Evolutionary conservation across 1,284 basidiomycete species (phyloP).

Genomic region (Leccinum laetum): DNA sequence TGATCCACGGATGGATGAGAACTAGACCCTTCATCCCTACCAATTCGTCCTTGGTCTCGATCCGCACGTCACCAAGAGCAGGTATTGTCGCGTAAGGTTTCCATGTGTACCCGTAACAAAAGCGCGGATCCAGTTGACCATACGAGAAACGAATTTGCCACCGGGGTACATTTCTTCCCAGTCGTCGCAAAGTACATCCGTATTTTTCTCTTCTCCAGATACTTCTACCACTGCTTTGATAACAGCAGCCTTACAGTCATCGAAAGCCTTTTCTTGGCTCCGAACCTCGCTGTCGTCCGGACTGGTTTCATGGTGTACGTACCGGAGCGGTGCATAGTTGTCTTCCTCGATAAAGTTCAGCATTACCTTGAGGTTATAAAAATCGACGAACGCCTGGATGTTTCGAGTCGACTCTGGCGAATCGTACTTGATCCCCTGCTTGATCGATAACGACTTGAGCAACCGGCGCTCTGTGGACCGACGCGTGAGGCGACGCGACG

Average conservation of each 20-base stretch:
- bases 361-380: slow-evolving; percentile 86
- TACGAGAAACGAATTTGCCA: slow-evolving; percentile 69
- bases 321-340: slow-evolving; percentile 66
- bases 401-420: slow-evolving; percentile 81
- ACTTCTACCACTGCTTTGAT: slow-evolving; percentile 86
- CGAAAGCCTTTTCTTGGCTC: slow-evolving; percentile 69
- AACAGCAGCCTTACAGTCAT: slow-evolving; percentile 80
- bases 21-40: background rate
- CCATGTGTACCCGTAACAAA: slow-evolving; percentile 37
- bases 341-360: slow-evolving; percentile 74
- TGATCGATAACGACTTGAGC: slow-evolving; percentile 89
- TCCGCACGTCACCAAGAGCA: background rate
- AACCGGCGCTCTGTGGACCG: slow-evolving; percentile 55
- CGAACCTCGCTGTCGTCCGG: slow-evolving; percentile 46
- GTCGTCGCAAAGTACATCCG: slow-evolving; percentile 71
- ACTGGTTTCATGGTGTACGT: slow-evolving; percentile 33
- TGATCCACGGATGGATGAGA: background rate
- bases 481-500: background rate
- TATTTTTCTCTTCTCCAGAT: slow-evolving; percentile 80
- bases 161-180: slow-evolving; percentile 56
- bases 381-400: slow-evolving; percentile 87
- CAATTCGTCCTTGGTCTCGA: background rate
- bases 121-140: slow-evolving; percentile 73
- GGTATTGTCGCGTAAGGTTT: slow-evolving; percentile 21
- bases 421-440: slow-evolving; percentile 96